Percentiles rank a stretch among this genome's conserved stretches.
These are phyloP conservation scores for Tetraselmis striata DNA, from an alignment of 139 green algal genomes.

Conservation along the genomic window DNA sequence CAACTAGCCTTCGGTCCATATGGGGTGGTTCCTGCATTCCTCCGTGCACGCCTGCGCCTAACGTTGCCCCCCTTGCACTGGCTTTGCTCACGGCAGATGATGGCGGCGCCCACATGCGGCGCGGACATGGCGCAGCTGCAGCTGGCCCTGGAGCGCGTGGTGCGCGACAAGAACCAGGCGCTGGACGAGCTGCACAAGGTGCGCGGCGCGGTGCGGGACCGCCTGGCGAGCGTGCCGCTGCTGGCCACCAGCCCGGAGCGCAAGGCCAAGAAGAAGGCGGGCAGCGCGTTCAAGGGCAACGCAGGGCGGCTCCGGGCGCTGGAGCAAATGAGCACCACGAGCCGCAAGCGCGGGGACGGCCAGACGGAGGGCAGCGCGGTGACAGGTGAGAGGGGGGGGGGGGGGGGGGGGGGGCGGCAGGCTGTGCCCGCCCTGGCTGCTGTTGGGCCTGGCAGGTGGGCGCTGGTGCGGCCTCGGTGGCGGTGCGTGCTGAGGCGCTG, in stretches of 20 bases:
- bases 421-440: too few relatives aligned
- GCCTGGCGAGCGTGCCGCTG: conserved; percentile 21
- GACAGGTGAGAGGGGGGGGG: background rate
- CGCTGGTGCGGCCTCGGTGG: conserved; percentile 8
- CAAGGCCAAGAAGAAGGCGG: background rate
- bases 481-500: background rate
- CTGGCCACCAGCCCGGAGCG: background rate
- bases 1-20: too few relatives aligned
- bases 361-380: background rate
- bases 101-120: background rate
- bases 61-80: too few relatives aligned
- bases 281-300: conserved; percentile 8
- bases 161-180: conserved; percentile 41
- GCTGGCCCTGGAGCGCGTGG: background rate
- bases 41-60: too few relatives aligned
- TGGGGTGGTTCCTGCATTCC: too few relatives aligned
- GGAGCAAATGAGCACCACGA: background rate
- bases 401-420: background rate
- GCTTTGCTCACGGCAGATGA: too few relatives aligned
- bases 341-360: background rate
- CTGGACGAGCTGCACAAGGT: conserved; percentile 42
- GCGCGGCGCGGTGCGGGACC: conserved; percentile 18
- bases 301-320: background rate
- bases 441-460: too few relatives aligned
- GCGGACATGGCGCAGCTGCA: background rate